phyloP scores from a whole-genome alignment of 2,329 filamentous ascomycete species.

The Calonectria ilicicola region DNA sequence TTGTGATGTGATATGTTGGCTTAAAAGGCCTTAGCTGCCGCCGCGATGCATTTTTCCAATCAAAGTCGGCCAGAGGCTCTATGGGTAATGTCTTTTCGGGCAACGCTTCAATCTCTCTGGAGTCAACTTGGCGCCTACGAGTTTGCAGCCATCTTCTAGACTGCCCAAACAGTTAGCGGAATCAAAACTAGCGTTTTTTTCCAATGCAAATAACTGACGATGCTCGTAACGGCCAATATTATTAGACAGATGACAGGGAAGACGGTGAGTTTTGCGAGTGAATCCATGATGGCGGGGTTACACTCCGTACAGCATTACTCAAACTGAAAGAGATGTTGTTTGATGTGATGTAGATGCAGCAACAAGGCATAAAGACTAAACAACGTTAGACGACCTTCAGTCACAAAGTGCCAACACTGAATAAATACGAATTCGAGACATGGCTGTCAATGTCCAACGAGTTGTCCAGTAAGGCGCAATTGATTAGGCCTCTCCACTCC shows the following conservation, averaged over 20 bases:
- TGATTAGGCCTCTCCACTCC: conserved; percentile 1
- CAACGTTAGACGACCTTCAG: neutral
- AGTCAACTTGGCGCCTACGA: conserved; percentile 19
- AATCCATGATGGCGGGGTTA: neutral
- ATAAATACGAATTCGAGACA: neutral
- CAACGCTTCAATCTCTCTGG: neutral
- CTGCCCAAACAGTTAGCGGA: neutral
- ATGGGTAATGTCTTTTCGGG: conserved; percentile 26
- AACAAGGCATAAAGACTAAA: neutral
- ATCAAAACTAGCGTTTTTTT: neutral
- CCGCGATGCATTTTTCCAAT: conserved; percentile 55
- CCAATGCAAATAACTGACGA: conserved; percentile 16
- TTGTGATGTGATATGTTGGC: conserved; percentile 65
- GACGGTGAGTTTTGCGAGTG: conserved; percentile 16
- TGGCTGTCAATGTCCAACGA: neutral
- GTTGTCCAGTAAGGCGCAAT: neutral
- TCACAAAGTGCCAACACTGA: neutral
- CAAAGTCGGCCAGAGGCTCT: conserved; percentile 46
- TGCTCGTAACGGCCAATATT: conserved; percentile 16
- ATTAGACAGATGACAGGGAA: conserved; percentile 23
- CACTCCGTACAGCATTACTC: neutral
- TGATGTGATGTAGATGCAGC: neutral
- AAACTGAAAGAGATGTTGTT: neutral
- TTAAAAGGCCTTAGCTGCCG: conserved; percentile 61
- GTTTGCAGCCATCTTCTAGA: conserved; percentile 35